These are phyloP conservation scores for Solanum hybrid DNA, from an alignment of 305 asterid genomes.

Conservation along the genomic window DNA sequence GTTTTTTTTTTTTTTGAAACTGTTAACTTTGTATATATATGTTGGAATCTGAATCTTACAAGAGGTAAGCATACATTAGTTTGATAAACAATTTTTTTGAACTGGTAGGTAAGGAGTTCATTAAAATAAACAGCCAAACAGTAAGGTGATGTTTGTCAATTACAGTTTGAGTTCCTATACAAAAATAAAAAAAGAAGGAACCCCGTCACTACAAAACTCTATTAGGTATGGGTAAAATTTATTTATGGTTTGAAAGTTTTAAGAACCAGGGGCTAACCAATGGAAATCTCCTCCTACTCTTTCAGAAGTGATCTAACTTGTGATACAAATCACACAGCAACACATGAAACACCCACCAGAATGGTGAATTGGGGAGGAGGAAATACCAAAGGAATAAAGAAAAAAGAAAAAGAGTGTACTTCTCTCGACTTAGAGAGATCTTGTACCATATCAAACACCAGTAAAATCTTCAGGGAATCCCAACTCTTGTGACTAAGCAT, in stretches of 20 bases:
- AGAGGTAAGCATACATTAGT: background rate
- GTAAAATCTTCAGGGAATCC: constrained; percentile 32
- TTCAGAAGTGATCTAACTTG: background rate
- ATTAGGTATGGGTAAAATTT: background rate
- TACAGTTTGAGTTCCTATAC: background rate
- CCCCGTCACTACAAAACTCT: background rate
- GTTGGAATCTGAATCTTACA: background rate
- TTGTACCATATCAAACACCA: constrained; percentile 19
- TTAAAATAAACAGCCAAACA: background rate
- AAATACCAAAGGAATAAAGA: constrained; percentile 3
- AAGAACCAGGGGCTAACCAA: background rate
- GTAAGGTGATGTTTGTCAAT: background rate
- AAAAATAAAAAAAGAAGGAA: background rate
- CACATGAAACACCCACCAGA: background rate
- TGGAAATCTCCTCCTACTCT: background rate
- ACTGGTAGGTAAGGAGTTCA: background rate
- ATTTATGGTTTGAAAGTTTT: background rate
- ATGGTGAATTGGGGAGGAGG: background rate
- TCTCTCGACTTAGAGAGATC: constrained; percentile 5
- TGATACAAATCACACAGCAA: background rate
- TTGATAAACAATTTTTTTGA: background rate
- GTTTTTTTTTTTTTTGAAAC: background rate
- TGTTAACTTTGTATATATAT: background rate
- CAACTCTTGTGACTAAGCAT: constrained; percentile 31
- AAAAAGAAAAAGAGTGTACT: background rate